A percentile compares a stretch with the other conserved stretches of the same genome.
Conservation (phyloP, 768 basidiomycete species). For the Hypsizygus marmoreus region DNA sequence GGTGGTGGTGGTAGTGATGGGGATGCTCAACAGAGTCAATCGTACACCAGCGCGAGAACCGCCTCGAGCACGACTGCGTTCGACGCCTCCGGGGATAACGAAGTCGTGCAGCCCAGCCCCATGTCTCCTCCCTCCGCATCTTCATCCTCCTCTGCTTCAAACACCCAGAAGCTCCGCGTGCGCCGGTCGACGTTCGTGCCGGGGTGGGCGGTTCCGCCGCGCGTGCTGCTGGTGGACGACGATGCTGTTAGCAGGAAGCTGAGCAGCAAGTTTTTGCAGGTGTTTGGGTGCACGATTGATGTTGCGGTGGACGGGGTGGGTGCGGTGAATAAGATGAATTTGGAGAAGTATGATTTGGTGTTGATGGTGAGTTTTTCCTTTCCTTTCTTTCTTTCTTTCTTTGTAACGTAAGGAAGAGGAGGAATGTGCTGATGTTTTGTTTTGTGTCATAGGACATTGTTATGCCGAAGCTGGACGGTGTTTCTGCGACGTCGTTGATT, state of each 20-base stretch:
- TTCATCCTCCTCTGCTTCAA: slow-evolving; percentile 7
- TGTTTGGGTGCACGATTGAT: slow-evolving; percentile 93
- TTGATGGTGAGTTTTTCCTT: slow-evolving; percentile 69
- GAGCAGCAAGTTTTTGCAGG: slow-evolving; percentile 90
- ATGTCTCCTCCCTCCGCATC: slow-evolving; percentile 18
- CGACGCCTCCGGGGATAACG: slow-evolving; percentile 13
- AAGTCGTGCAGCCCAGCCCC: slow-evolving; percentile 16
- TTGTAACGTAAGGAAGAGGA: not conserved
- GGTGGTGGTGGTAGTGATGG: not conserved
- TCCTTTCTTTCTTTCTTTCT: slow-evolving; percentile 10
- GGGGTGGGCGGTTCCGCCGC: slow-evolving; percentile 88
- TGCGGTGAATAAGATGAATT: slow-evolving; percentile 95
- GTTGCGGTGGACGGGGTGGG: slow-evolving; percentile 91
- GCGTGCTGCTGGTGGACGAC: slow-evolving; percentile 93
- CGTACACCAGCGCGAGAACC: slow-evolving; percentile 1
- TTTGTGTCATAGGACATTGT: slow-evolving; percentile 78
- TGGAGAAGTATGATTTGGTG: slow-evolving; percentile 94
- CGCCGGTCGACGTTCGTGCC: slow-evolving; percentile 82
- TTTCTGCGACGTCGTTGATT: slow-evolving; percentile 90
- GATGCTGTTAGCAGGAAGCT: slow-evolving; percentile 89
- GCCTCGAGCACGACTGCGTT: not conserved
- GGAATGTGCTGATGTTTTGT: not conserved
- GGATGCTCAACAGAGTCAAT: not conserved
- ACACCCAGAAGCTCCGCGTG: slow-evolving; percentile 58
- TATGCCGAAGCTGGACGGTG: slow-evolving; percentile 87